A percentile compares a stretch with the other conserved stretches of the same genome.
phyloP scores from a whole-genome alignment of 352 stramenopile species.

The Phytophthora colocasiae region DNA sequence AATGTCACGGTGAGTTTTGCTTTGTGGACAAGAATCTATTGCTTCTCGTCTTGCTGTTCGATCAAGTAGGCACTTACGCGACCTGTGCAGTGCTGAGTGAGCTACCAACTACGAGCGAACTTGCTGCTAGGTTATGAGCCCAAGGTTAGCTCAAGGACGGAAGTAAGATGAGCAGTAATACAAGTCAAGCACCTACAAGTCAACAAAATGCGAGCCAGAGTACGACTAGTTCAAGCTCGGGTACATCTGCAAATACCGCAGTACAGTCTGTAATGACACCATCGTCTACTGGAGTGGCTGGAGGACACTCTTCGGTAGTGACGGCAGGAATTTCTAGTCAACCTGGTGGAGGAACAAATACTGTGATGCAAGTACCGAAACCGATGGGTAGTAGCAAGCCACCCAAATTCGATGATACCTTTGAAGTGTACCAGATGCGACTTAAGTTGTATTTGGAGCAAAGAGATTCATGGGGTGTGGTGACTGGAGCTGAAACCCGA shows the following conservation, averaged over 20 bases:
- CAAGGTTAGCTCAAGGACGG: not conserved
- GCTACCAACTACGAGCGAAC: too few relatives aligned
- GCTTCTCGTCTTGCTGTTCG: too few relatives aligned
- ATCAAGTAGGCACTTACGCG: too few relatives aligned
- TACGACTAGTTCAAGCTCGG: too few relatives aligned
- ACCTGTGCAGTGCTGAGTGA: too few relatives aligned
- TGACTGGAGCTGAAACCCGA: not conserved
- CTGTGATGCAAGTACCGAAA: not conserved
- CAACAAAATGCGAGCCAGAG: not conserved
- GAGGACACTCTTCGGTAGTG: not conserved
- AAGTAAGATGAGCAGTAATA: not conserved
- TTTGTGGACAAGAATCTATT: too few relatives aligned
- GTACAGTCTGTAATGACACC: too few relatives aligned
- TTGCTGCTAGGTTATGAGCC: not conserved
- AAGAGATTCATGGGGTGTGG: not conserved
- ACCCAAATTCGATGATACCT: not conserved
- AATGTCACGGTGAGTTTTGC: too few relatives aligned
- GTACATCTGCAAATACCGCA: too few relatives aligned
- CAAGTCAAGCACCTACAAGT: too few relatives aligned
- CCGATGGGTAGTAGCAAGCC: slow-evolving; percentile 1
- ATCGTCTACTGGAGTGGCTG: not conserved
- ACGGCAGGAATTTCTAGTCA: too few relatives aligned
- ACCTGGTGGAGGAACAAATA: not conserved
- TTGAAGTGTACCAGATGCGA: not conserved
- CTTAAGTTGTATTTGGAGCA: not conserved